Conservation (phyloP, 495 filamentous ascomycete species). For the Daldinia concentrica region DNA sequence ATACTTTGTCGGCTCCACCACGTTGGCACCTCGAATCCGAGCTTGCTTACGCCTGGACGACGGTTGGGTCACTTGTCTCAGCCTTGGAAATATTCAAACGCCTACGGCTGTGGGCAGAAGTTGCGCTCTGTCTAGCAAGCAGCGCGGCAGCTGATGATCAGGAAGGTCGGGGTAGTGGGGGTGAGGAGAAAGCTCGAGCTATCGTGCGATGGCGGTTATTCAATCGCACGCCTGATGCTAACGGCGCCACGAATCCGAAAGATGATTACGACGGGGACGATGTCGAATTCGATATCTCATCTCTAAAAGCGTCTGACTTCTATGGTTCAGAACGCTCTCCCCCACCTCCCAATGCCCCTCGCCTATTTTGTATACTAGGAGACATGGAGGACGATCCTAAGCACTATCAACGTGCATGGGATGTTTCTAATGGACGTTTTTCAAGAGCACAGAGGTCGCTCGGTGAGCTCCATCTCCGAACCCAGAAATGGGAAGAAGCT, state of each 20-base stretch:
- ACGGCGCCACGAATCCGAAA: slow-evolving; percentile 25
- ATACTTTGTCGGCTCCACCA: slow-evolving; percentile 81
- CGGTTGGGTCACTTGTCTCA: slow-evolving; percentile 83
- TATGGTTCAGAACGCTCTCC: slow-evolving; percentile 70
- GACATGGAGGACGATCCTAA: slow-evolving; percentile 79
- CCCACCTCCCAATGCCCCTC: slow-evolving; percentile 81
- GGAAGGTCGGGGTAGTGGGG: slow-evolving; percentile 55
- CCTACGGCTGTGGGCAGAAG: slow-evolving; percentile 94
- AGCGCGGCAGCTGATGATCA: slow-evolving; percentile 72
- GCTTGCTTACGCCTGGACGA: slow-evolving; percentile 88
- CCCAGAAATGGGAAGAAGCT: slow-evolving; percentile 72
- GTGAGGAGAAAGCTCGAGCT: slow-evolving; percentile 80
- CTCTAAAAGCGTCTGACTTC: slow-evolving; percentile 62
- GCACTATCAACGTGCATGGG: slow-evolving; percentile 89
- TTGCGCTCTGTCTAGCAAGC: slow-evolving; percentile 80
- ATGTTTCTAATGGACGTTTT: slow-evolving; percentile 80
- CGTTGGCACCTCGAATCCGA: slow-evolving; percentile 95
- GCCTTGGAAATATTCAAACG: slow-evolving; percentile 97
- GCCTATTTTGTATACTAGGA: slow-evolving; percentile 92
- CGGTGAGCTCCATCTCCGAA: slow-evolving; percentile 75
- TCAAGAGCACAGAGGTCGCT: slow-evolving; percentile 88
- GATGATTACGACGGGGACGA: slow-evolving; percentile 55
- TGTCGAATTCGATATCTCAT: slow-evolving; percentile 56
- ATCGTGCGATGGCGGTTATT: slow-evolving; percentile 83
- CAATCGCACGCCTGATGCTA: slow-evolving; percentile 55